Evolutionary conservation across 768 basidiomycete species (phyloP).

Genomic region (Tricholoma hemisulphureum): DNA sequence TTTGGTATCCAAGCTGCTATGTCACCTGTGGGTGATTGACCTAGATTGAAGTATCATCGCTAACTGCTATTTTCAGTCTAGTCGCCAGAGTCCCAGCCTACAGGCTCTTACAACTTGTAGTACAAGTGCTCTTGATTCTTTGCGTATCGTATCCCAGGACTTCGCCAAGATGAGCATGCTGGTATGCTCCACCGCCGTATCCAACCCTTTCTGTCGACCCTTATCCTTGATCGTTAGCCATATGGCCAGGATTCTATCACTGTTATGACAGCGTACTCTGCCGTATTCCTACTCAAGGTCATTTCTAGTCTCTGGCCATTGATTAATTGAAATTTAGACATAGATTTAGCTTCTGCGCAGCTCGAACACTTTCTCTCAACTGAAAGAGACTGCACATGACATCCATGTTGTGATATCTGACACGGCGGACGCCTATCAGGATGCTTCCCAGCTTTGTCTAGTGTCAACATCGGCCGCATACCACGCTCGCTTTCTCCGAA

Average conservation of each 20-base stretch:
- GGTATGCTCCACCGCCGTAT: slow-evolving; percentile 38
- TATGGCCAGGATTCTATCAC: slow-evolving; percentile 84
- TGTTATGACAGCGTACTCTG: slow-evolving; percentile 84
- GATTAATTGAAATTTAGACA: slow-evolving; percentile 5
- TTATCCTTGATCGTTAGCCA: slow-evolving; percentile 42
- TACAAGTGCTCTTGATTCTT: slow-evolving; percentile 66
- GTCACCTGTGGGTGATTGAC: slow-evolving; percentile 44
- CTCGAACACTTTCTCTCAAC: slow-evolving; percentile 52
- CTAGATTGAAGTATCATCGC: slow-evolving; percentile 5
- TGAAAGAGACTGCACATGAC: slow-evolving; percentile 61
- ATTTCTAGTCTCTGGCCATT: slow-evolving; percentile 10
- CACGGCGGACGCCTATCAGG: slow-evolving; percentile 77
- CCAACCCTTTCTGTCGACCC: background rate
- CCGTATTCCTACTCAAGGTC: slow-evolving; percentile 77
- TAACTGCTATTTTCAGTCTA: slow-evolving; percentile 40
- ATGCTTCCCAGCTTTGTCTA: slow-evolving; percentile 60
- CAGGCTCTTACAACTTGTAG: slow-evolving; percentile 72
- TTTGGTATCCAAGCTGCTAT: slow-evolving; percentile 72
- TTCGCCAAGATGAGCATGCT: slow-evolving; percentile 74
- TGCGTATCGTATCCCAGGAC: slow-evolving; percentile 71
- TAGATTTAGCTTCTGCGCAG: slow-evolving; percentile 63
- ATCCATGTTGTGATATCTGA: slow-evolving; percentile 64
- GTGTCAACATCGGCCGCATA: slow-evolving; percentile 68
- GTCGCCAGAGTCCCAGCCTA: slow-evolving; percentile 56
- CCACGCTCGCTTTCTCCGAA: slow-evolving; percentile 77